phyloP scores from a whole-genome alignment of 2,329 filamentous ascomycete genomes.

The Colletotrichum lupini region DNA sequence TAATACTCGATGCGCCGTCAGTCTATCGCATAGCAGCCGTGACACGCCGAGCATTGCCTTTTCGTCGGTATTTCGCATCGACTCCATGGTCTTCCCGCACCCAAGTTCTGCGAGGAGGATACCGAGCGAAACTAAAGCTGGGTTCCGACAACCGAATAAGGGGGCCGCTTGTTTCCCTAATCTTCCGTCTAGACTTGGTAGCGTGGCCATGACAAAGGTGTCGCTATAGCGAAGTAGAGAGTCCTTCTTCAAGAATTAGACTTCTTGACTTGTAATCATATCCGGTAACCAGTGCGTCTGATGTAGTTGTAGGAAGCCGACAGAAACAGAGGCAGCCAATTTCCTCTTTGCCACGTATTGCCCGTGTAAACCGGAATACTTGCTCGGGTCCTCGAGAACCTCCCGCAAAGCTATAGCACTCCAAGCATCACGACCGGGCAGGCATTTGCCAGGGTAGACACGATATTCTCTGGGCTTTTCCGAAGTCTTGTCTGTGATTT shows the following conservation, averaged over 20 bases:
- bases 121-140: constrained; percentile 35
- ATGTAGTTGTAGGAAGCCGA: constrained; percentile 40
- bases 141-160: neutral
- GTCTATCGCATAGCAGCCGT: neutral
- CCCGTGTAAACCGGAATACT: too few species aligned
- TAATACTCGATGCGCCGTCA: neutral
- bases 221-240: neutral
- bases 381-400: constrained; percentile 5
- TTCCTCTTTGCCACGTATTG: constrained; percentile 33
- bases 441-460: too few species aligned
- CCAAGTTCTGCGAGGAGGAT: constrained; percentile 39
- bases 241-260: constrained; percentile 34
- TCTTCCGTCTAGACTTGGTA: neutral
- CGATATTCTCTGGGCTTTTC: too few species aligned
- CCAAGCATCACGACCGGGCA: too few species aligned
- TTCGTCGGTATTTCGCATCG: neutral
- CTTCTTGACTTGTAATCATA: neutral
- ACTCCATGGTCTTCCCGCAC: constrained; percentile 14
- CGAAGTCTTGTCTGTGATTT: too few species aligned
- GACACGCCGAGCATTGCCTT: constrained; percentile 7
- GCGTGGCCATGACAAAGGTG: constrained; percentile 6
- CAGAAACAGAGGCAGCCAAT: constrained; percentile 25
- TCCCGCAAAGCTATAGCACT: too few species aligned
- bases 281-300: constrained; percentile 39
- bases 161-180: neutral